Evolutionary conservation across 2,329 filamentous ascomycete species (phyloP).

Genomic region (Talaromyces sp.): DNA sequence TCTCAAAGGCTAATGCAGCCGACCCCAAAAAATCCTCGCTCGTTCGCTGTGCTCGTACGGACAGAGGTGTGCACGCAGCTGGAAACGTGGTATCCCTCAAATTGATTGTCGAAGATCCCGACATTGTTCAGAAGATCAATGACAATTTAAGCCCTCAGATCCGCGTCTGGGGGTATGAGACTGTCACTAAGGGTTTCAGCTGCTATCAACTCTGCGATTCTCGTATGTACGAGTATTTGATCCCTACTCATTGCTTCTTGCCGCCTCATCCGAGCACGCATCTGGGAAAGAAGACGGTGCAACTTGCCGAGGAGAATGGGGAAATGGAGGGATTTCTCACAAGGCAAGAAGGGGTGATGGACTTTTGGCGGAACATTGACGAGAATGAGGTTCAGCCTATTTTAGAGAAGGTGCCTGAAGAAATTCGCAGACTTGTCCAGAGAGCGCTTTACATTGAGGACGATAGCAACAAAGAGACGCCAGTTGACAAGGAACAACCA

Average conservation of each 20-base stretch:
- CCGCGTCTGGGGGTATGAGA: slow-evolving; percentile 86
- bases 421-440: slow-evolving; percentile 39
- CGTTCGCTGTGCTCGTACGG: slow-evolving; percentile 88
- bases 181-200: slow-evolving; percentile 86
- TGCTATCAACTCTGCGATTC: slow-evolving; percentile 95
- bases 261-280: slow-evolving; percentile 88
- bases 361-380: slow-evolving; percentile 80
- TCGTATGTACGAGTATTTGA: slow-evolving; percentile 93
- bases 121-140: slow-evolving; percentile 90
- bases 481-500: slow-evolving; percentile 20
- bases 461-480: slow-evolving; percentile 25
- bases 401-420: slow-evolving; percentile 45
- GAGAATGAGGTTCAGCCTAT: slow-evolving; percentile 73
- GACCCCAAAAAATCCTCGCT: slow-evolving; percentile 96
- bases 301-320: slow-evolving; percentile 69
- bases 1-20: slow-evolving; percentile 93
- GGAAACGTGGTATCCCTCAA: slow-evolving; percentile 95
- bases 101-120: slow-evolving; percentile 86
- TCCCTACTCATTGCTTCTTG: slow-evolving; percentile 87
- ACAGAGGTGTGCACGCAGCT: slow-evolving; percentile 95
- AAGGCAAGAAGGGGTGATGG: slow-evolving; percentile 70
- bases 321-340: slow-evolving; percentile 65
- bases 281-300: slow-evolving; percentile 76
- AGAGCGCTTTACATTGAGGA: slow-evolving; percentile 40
- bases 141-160: slow-evolving; percentile 80